A percentile compares a stretch with the other conserved stretches of the same genome.
Conservation (phyloP, 176 grass and related monocot species). For the Cymbopogon citratus region DNA sequence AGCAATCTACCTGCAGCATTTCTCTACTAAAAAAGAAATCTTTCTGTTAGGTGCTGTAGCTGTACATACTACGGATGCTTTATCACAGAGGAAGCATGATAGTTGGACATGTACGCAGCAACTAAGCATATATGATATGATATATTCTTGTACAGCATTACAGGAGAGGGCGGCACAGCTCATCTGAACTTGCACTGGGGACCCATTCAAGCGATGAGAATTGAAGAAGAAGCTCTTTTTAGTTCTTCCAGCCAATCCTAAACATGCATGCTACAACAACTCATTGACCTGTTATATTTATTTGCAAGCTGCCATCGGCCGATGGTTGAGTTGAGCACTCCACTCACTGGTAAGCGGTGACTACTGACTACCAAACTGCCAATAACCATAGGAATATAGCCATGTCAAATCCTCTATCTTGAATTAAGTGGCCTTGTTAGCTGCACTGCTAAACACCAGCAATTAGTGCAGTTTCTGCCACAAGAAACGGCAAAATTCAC, state of each 20-base stretch:
- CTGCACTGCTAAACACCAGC: background rate
- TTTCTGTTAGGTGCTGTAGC: slow-evolving; percentile 21
- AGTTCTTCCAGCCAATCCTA: slow-evolving; percentile 19
- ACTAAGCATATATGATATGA: background rate
- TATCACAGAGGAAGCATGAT: background rate
- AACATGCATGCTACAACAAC: background rate
- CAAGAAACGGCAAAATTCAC: slow-evolving; percentile 2
- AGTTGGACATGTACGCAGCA: slow-evolving; percentile 17
- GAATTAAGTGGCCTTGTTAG: background rate
- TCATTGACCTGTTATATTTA: slow-evolving; percentile 31
- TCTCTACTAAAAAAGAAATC: background rate
- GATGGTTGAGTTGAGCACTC: slow-evolving; percentile 22
- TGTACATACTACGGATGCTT: background rate
- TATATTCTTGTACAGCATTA: background rate
- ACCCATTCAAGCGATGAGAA: slow-evolving; percentile 1
- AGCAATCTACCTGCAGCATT: background rate
- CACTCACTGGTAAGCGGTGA: background rate
- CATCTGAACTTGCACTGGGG: slow-evolving; percentile 26
- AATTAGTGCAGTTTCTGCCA: slow-evolving; percentile 2
- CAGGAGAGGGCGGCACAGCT: slow-evolving; percentile 21
- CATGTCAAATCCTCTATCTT: background rate
- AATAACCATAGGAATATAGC: slow-evolving; percentile 7
- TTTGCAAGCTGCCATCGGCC: background rate
- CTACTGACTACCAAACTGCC: background rate
- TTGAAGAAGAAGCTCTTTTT: background rate